Conservation (phyloP, 306 rosid genomes). For the Gastrolobium villosum region DNA sequence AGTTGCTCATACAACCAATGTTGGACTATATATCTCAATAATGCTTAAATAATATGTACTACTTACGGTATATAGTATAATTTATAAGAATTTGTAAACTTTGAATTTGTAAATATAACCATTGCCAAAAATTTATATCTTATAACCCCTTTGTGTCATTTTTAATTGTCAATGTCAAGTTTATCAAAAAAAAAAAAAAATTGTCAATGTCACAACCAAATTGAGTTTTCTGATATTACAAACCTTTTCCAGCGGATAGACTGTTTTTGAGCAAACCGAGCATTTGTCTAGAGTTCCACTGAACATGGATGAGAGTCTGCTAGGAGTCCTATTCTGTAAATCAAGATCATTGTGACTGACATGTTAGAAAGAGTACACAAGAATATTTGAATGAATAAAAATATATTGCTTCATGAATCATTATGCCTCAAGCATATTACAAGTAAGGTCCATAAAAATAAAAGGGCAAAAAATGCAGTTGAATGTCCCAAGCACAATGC, state of each 20-base stretch:
- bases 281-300: conserved; percentile 96
- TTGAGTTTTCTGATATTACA: conserved; percentile 28
- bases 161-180: background rate
- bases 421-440: background rate
- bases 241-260: conserved; percentile 97
- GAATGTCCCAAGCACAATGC: conserved; percentile 51
- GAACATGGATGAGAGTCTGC: conserved; percentile 82
- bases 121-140: background rate
- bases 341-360: background rate
- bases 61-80: too few species aligned
- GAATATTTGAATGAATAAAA: conserved; percentile 4
- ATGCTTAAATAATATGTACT: too few species aligned
- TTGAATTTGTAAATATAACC: too few species aligned
- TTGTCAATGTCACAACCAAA: background rate
- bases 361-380: conserved; percentile 12
- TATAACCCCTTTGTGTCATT: background rate
- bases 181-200: too few species aligned
- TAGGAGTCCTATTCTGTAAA: conserved; percentile 74
- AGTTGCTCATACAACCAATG: too few species aligned
- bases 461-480: background rate
- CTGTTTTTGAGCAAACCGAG: conserved; percentile 85
- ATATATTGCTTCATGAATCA: background rate
- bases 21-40: too few species aligned
- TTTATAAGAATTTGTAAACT: too few species aligned
- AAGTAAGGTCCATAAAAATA: background rate